Evolutionary conservation across 805 yeast species (phyloP).

Genomic region (Wickerhamiella slavikovae): DNA sequence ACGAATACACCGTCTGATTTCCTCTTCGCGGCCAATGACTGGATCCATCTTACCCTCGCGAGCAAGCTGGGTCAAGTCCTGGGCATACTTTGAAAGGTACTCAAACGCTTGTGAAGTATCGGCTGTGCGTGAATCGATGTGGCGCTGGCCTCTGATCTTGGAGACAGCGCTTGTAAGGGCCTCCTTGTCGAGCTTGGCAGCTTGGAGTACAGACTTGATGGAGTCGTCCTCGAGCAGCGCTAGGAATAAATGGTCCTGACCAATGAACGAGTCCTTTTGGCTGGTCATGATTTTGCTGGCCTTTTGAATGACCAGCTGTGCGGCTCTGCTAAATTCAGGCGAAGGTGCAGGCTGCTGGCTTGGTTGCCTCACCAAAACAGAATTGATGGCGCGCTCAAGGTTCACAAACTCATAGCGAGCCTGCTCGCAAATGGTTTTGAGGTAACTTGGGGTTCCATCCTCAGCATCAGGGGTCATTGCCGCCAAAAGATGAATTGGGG

Average conservation of each 20-base stretch:
- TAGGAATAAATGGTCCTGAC: constrained; percentile 80
- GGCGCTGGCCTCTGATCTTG: constrained; percentile 69
- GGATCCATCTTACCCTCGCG: constrained; percentile 91
- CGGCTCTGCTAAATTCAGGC: constrained; percentile 50
- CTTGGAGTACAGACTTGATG: constrained; percentile 52
- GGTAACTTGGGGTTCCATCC: constrained; percentile 33
- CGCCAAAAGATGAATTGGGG: constrained; percentile 79
- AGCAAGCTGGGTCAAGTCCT: constrained; percentile 85
- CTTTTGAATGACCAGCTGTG: constrained; percentile 50
- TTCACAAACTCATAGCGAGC: constrained; percentile 74
- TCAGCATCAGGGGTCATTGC: constrained; percentile 62
- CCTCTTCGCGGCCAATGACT: constrained; percentile 97
- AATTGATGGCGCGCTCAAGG: constrained; percentile 64
- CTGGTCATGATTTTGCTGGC: constrained; percentile 63
- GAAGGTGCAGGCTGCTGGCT: constrained; percentile 79
- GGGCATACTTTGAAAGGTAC: constrained; percentile 73
- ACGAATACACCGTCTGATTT: constrained; percentile 83
- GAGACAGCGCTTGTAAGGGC: constrained; percentile 59
- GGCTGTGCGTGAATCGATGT: constrained; percentile 85
- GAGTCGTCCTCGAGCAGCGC: constrained; percentile 68
- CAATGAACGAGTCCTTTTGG: constrained; percentile 80
- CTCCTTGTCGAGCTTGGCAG: constrained; percentile 39
- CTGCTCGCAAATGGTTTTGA: constrained; percentile 65
- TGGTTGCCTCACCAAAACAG: constrained; percentile 64
- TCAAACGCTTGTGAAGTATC: constrained; percentile 75